Evolutionary conservation across 441 rosid species (phyloP).

Genomic region (Pelargonium exstipulatum): DNA sequence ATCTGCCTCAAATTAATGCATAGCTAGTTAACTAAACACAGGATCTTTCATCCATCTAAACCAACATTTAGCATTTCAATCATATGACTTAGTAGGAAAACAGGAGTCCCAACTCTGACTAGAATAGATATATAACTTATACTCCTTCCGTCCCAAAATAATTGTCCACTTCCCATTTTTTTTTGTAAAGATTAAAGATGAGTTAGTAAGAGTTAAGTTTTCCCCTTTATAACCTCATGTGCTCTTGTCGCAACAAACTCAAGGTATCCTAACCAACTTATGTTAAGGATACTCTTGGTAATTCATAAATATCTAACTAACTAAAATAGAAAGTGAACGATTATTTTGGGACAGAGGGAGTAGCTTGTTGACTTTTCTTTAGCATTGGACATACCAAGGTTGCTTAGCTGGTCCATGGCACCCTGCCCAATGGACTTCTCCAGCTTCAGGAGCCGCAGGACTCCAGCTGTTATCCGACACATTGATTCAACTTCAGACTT

Average conservation of each 20-base stretch:
- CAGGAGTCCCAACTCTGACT: neutral
- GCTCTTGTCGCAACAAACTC: no score
- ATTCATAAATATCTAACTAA: no score
- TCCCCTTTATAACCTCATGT: no score
- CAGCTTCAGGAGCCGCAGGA: slow-evolving; percentile 75
- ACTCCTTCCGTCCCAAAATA: no score
- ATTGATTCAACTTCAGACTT: slow-evolving; percentile 83
- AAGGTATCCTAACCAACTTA: no score
- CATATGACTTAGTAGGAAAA: neutral
- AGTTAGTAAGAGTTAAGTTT: no score
- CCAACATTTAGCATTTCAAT: neutral
- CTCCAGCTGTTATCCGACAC: slow-evolving; percentile 84
- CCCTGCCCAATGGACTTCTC: slow-evolving; percentile 74
- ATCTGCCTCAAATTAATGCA: neutral
- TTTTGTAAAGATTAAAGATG: no score
- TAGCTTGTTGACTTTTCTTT: neutral
- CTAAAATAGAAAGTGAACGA: no score
- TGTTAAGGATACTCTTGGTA: no score
- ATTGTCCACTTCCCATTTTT: no score
- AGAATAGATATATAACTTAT: neutral
- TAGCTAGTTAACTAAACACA: neutral
- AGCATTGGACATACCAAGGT: slow-evolving; percentile 58
- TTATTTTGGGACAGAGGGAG: neutral
- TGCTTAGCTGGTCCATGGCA: slow-evolving; percentile 79
- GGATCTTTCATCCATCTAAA: neutral